phyloP scores from a whole-genome alignment of 371 early-diverging fungal genomes.

The Actinomucor elegans region DNA sequence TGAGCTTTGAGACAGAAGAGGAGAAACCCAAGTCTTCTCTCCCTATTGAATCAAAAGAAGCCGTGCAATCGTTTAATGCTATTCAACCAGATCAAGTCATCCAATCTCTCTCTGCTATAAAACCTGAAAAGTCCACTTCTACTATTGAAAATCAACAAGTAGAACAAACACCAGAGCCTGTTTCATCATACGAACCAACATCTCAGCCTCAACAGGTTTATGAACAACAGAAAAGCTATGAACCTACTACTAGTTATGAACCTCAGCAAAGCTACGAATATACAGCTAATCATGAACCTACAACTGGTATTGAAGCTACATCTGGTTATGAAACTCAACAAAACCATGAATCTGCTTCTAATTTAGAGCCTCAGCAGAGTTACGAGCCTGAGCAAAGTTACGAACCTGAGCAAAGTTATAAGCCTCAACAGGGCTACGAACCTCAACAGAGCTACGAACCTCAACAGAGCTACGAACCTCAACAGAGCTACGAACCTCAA shows the following conservation, averaged over 20 bases:
- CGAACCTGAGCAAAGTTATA: too few species aligned
- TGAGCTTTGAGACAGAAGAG: background rate
- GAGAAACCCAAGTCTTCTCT: background rate
- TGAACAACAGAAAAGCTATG: background rate
- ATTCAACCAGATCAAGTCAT: background rate
- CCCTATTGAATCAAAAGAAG: background rate
- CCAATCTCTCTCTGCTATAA: background rate
- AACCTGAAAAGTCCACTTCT: background rate
- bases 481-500: background rate
- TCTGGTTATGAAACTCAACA: background rate
- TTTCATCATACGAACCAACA: background rate
- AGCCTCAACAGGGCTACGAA: too few species aligned
- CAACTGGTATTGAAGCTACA: background rate
- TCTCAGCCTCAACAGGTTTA: background rate
- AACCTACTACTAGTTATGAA: background rate
- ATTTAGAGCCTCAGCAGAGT: background rate
- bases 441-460: too few species aligned
- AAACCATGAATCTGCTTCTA: background rate
- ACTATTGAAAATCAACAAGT: background rate
- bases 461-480: background rate
- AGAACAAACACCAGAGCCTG: background rate
- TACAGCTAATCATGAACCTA: background rate
- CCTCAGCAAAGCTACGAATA: background rate
- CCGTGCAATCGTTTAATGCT: background rate
- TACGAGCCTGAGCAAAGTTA: too few species aligned